Evolutionary conservation across 2,329 filamentous ascomycete genomes (phyloP).

Genomic region (Arthrobotrys sphaeroides): DNA sequence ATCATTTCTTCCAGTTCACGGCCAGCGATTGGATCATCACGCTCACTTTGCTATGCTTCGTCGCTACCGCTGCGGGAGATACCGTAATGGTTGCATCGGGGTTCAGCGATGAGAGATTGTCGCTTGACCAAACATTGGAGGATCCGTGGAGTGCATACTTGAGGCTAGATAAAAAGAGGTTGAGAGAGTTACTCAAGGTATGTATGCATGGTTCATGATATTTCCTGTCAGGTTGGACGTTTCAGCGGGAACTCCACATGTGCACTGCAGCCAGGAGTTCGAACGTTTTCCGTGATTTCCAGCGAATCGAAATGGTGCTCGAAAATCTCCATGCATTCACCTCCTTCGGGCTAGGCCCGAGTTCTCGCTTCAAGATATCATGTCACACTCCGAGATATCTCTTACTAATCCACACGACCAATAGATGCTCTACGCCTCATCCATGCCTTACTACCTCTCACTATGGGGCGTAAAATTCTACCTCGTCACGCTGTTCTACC

Average conservation of each 20-base stretch:
- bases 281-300: too few relatives aligned
- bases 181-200: not conserved
- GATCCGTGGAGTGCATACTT: constrained; percentile 18
- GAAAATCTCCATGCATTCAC: constrained; percentile 6
- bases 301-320: too few relatives aligned
- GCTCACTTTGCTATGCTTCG: constrained; percentile 1
- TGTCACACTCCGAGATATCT: not conserved
- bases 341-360: not conserved
- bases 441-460: constrained; percentile 1
- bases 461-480: constrained; percentile 43
- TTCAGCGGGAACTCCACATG: too few relatives aligned
- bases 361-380: constrained; percentile 7
- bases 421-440: constrained; percentile 25
- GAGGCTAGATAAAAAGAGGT: not conserved
- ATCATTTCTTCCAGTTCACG: not conserved
- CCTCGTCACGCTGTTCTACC: constrained; percentile 23
- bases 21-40: constrained; percentile 25
- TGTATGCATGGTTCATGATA: not conserved
- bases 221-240: not conserved
- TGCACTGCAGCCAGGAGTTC: too few relatives aligned
- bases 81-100: constrained; percentile 16
- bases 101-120: constrained; percentile 20
- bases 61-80: constrained; percentile 8
- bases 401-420: not conserved
- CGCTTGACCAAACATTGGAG: constrained; percentile 1